Percentiles rank a stretch among this genome's conserved stretches.
Evolutionary conservation across 108 stramenopile genomes (phyloP).

Genomic region (Discostella pseudostelligera): DNA sequence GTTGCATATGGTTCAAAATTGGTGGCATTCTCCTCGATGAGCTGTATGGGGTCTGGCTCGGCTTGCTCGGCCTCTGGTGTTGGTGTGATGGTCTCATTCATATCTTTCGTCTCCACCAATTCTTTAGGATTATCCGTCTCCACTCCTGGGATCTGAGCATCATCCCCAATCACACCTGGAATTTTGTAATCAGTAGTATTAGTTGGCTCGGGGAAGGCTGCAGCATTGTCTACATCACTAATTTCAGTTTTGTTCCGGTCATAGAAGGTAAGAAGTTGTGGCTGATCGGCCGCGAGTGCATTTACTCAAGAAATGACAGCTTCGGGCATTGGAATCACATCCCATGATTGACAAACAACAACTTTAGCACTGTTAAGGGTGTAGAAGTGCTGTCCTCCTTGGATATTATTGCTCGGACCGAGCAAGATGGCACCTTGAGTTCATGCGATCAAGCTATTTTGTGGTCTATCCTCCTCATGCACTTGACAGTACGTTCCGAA

Average conservation of each 20-base stretch:
- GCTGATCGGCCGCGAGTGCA: too few species aligned
- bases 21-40: too few species aligned
- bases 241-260: neutral
- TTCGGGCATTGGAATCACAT: slow-evolving; percentile 1
- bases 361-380: neutral
- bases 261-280: too few species aligned
- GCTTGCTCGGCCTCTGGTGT: too few species aligned
- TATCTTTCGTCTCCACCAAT: neutral
- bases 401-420: slow-evolving; percentile 1
- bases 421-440: slow-evolving; percentile 4
- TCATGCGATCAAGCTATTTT: neutral
- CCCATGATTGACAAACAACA: neutral
- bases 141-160: neutral
- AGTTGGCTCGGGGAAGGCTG: too few species aligned
- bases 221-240: neutral
- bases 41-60: too few species aligned
- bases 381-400: slow-evolving; percentile 10
- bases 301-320: neutral
- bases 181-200: too few species aligned
- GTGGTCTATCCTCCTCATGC: slow-evolving; percentile 1
- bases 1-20: too few species aligned
- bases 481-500: neutral
- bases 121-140: neutral
- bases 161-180: neutral
- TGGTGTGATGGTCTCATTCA: too few species aligned